Base-by-base conservation (phyloP, 2,329 filamentous ascomycete genomes). In the Pseudocercospora musae region DNA sequence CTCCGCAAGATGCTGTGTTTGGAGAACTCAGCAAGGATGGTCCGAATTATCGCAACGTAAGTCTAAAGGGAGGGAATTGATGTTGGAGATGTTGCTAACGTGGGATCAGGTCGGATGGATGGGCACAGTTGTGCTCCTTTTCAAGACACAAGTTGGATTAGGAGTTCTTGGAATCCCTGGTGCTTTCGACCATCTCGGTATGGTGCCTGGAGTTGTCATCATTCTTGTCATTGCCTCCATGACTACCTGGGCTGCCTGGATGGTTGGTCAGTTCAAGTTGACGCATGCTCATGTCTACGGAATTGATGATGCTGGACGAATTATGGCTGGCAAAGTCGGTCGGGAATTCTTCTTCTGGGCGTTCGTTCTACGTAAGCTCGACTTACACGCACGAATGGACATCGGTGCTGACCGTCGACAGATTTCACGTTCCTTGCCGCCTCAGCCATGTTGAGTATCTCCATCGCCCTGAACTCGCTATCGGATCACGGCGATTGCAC, bases 251-350 rank as follows among this genome's bases (percentile, higher is more conserved):
- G 81, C 80, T 0, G 74, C 76, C 56, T 82, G 80, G 64, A 79
- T 82, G 23, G 73, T 83, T 8, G 81, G 79, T 6, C 69, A 74
- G 10, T 85, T 85, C 74, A 85, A 85, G 68, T 66, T 83, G 44
- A 75, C 77, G n/a, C 83, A 85, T 68, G 79, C 80, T 0, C 77
- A 84, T 63, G 82, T 85, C 2, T 84, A 85, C 66, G 81, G 80
- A 57, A 85, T 85, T 74, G 83, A 83, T 40, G 83, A 86, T 65
- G 83, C 82, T 0, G 83, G 83, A n/a, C 74, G 73, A 46, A 79
- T 85, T 54, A 75, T 86, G 18, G 84, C 84, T 58, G 84, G 84
- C 1, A 79, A 77, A 1, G 59, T 81, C 3, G 83, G 84, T 0
- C 78, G 82, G 21, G 82, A 83, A 64, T 63, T 84, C 13, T 76